Evolutionary conservation across 148 eudicot genomes (phyloP).

Genomic region (Bassia scoparia): DNA sequence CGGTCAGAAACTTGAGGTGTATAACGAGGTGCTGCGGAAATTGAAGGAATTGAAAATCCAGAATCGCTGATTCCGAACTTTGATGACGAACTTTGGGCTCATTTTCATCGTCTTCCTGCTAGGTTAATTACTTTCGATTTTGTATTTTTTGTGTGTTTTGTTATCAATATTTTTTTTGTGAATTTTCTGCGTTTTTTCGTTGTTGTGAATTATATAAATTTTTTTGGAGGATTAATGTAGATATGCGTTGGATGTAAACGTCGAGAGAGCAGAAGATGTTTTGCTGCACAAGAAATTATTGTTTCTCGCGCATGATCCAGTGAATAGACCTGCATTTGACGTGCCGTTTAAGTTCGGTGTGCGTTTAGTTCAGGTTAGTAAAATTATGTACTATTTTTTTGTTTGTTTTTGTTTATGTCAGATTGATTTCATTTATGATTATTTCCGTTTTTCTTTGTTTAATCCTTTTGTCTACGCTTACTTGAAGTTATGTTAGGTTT

Average conservation of each 20-base stretch:
- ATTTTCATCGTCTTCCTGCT: slow-evolving; percentile 84
- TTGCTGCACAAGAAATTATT: slow-evolving; percentile 72
- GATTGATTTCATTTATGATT: neutral
- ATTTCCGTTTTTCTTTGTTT: neutral
- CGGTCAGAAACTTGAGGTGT: slow-evolving; percentile 72
- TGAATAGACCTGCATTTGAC: slow-evolving; percentile 77
- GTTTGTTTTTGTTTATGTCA: neutral
- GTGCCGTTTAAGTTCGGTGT: no score
- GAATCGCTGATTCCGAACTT: slow-evolving; percentile 58
- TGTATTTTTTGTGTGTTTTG: neutral
- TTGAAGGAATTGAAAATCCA: slow-evolving; percentile 53
- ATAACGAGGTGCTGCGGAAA: slow-evolving; percentile 73
- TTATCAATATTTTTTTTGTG: no score
- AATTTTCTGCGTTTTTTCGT: neutral
- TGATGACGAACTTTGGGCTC: slow-evolving; percentile 84
- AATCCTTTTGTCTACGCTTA: no score
- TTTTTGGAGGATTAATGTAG: slow-evolving; percentile 35
- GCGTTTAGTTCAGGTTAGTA: slow-evolving; percentile 85
- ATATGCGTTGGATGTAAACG: slow-evolving; percentile 97
- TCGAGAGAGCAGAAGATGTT: slow-evolving; percentile 96
- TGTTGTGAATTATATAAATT: neutral
- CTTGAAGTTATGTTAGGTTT: neutral
- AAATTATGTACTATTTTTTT: neutral
- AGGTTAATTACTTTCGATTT: slow-evolving; percentile 36
- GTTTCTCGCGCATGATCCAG: slow-evolving; percentile 76